Evolutionary conservation across 495 filamentous ascomycete species (phyloP).

Genomic region (Penicillium diatomitis): DNA sequence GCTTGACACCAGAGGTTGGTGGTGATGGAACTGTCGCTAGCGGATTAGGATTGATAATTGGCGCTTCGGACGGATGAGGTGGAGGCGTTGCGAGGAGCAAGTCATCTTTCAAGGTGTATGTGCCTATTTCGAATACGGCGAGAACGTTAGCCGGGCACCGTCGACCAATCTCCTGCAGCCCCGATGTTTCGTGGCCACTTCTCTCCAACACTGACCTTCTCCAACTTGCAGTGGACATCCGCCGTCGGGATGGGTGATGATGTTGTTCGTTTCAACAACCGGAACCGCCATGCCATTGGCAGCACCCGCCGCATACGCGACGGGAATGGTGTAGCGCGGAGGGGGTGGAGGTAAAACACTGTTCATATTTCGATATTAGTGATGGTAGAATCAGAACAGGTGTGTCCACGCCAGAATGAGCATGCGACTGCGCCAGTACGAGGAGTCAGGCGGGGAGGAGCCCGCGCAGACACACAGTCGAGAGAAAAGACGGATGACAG

Average conservation of each 20-base stretch:
- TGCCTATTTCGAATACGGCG: slow-evolving; percentile 43
- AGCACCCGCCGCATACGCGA: slow-evolving; percentile 55
- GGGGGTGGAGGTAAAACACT: slow-evolving; percentile 81
- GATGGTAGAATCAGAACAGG: slow-evolving; percentile 1
- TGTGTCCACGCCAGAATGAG: background rate
- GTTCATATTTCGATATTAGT: slow-evolving; percentile 11
- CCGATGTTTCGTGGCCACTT: too few relatives aligned
- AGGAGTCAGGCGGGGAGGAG: too few relatives aligned
- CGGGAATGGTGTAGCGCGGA: slow-evolving; percentile 65
- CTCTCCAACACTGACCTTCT: slow-evolving; percentile 53
- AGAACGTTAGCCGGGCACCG: too few relatives aligned
- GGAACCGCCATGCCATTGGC: slow-evolving; percentile 54
- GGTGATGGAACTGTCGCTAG: slow-evolving; percentile 74
- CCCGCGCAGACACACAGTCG: too few relatives aligned
- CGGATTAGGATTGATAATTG: slow-evolving; percentile 76
- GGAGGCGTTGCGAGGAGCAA: slow-evolving; percentile 89
- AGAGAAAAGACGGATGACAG: too few relatives aligned
- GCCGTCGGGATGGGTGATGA: slow-evolving; percentile 66
- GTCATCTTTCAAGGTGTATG: slow-evolving; percentile 81
- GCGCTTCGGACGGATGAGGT: slow-evolving; percentile 88
- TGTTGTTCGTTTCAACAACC: slow-evolving; percentile 88
- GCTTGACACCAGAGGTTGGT: slow-evolving; percentile 75
- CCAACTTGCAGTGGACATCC: slow-evolving; percentile 71
- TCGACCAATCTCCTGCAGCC: too few relatives aligned
- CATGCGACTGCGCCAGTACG: too few relatives aligned